phyloP scores from a whole-genome alignment of 2,329 filamentous ascomycete genomes.

The Thermothelomyces thermophilus region DNA sequence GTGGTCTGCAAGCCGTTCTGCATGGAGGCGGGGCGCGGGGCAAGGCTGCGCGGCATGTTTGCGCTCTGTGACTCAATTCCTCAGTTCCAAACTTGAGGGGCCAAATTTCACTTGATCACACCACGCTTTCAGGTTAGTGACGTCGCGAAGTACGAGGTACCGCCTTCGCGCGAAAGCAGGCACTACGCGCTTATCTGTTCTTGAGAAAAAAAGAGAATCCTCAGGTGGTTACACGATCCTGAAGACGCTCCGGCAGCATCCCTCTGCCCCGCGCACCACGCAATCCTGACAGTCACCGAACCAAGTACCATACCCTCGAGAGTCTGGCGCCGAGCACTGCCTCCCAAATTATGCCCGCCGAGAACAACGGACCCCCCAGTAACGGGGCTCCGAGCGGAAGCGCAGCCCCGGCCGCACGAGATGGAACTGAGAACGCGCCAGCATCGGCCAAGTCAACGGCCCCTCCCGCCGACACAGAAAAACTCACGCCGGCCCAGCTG shows the following conservation, averaged over 20 bases:
- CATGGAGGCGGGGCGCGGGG: conserved; percentile 21
- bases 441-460: conserved; percentile 19
- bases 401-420: conserved; percentile 14
- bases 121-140: neutral
- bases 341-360: conserved; percentile 22
- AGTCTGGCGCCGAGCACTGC: neutral
- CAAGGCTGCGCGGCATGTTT: conserved; percentile 10
- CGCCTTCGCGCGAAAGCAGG: no score
- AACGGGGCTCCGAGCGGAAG: conserved; percentile 14
- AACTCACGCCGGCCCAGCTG: conserved; percentile 68
- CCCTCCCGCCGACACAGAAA: conserved; percentile 34
- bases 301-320: no score
- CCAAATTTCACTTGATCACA: conserved; percentile 1
- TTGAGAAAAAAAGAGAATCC: neutral
- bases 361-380: conserved; percentile 17
- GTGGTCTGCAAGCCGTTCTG: neutral
- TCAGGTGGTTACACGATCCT: neutral
- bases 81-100: neutral
- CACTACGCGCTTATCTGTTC: neutral
- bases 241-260: neutral
- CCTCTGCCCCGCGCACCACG: neutral
- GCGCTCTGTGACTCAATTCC: conserved; percentile 19
- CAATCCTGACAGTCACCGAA: no score
- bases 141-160: neutral
- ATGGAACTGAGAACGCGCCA: conserved; percentile 8